phyloP scores from a whole-genome alignment of 2,329 filamentous ascomycete species.

The Claviceps arundinis region DNA sequence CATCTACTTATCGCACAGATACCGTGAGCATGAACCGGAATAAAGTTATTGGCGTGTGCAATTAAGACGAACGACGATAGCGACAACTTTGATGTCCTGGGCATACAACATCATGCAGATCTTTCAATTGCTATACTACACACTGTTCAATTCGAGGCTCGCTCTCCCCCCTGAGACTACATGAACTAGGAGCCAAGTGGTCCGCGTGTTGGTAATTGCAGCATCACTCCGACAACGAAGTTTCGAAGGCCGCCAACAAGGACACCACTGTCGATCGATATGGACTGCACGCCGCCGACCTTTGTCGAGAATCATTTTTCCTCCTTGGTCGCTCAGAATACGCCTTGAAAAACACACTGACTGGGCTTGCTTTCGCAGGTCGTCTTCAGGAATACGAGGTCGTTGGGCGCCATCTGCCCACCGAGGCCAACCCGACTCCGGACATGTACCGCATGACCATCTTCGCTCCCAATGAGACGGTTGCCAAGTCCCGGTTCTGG shows the following conservation, averaged over 20 bases:
- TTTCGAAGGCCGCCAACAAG: not conserved
- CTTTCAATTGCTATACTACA: not conserved
- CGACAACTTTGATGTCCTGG: not conserved
- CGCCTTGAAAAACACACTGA: not conserved
- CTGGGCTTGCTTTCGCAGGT: slow-evolving; percentile 42
- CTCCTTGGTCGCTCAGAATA: not conserved
- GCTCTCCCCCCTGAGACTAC: not conserved
- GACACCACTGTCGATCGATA: not conserved
- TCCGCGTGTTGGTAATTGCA: not conserved
- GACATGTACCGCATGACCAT: slow-evolving; percentile 99
- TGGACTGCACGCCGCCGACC: not conserved
- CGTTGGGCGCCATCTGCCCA: slow-evolving; percentile 98
- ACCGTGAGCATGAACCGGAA: not conserved
- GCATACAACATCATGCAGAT: not conserved
- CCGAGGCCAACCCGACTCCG: slow-evolving; percentile 90
- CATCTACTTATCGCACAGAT: slow-evolving; percentile 3
- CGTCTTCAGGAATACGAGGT: slow-evolving; percentile 99
- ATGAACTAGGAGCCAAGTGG: not conserved
- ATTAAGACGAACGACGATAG: not conserved
- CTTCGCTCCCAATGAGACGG: slow-evolving; percentile 93
- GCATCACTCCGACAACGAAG: not conserved
- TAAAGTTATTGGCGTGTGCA: not conserved
- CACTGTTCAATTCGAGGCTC: not conserved
- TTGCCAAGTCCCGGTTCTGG: slow-evolving; percentile 99
- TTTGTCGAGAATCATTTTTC: too few species aligned